Conservation (phyloP, 495 filamentous ascomycete genomes). For the Thozetella sp. region DNA sequence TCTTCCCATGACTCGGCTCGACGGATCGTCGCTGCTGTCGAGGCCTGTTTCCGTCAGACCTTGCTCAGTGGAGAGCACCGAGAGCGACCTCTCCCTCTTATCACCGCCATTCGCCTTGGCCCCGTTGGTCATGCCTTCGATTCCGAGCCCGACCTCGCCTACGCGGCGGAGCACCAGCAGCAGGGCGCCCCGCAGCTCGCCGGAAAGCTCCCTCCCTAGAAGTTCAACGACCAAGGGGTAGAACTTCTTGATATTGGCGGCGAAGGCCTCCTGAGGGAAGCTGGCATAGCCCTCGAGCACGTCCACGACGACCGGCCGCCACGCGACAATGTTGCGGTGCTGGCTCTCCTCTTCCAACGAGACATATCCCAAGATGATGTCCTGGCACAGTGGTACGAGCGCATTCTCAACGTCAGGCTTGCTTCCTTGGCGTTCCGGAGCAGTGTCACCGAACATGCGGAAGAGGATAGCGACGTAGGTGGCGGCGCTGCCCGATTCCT, state of each 20-base stretch:
- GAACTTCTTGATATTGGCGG: constrained; percentile 76
- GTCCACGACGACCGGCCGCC: constrained; percentile 95
- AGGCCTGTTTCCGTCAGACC: constrained; percentile 3
- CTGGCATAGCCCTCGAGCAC: constrained; percentile 94
- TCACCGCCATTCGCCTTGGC: constrained; percentile 11
- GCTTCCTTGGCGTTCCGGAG: constrained; percentile 77
- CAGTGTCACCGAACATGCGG: constrained; percentile 93
- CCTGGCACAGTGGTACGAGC: constrained; percentile 89
- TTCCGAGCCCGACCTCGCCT: constrained; percentile 78
- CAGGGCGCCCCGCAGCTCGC: constrained; percentile 76
- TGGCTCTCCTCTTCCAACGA: constrained; percentile 91
- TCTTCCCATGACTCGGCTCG: constrained; percentile 19
- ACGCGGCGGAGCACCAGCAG: constrained; percentile 76
- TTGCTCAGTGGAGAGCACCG: constrained; percentile 11
- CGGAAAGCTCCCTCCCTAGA: constrained; percentile 76
- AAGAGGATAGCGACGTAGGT: constrained; percentile 94
- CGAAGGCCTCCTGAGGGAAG: constrained; percentile 83
- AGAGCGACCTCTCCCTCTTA: constrained; percentile 31
- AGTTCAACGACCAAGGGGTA: constrained; percentile 86
- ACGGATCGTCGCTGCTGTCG: constrained; percentile 24
- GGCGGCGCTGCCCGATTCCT: constrained; percentile 88
- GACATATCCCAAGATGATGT: constrained; percentile 84
- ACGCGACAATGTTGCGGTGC: constrained; percentile 93
- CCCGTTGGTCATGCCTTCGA: constrained; percentile 43
- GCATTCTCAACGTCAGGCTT: constrained; percentile 83